Conservation (phyloP, 2,329 filamentous ascomycete species). For the Diaporthe ilicicola region DNA sequence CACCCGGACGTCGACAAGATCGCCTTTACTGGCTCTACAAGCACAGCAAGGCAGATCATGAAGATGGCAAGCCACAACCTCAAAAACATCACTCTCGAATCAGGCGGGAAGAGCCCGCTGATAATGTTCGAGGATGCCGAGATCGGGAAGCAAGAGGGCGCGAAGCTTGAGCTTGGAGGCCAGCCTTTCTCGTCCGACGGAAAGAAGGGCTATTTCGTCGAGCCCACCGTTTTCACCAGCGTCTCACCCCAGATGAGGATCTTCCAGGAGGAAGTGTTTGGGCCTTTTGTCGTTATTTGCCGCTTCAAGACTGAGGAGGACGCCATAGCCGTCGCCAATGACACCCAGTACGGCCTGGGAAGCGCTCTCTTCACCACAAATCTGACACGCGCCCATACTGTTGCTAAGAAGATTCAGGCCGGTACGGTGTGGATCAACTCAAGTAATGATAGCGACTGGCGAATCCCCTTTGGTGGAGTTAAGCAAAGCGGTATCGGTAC, state of each 20-base stretch:
- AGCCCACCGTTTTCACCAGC: conserved; percentile 15
- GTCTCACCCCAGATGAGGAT: background rate
- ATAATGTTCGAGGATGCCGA: conserved; percentile 54
- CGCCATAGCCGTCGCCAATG: conserved; percentile 19
- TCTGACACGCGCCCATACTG: conserved; percentile 53
- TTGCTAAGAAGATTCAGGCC: conserved; percentile 63
- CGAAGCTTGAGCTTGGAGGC: too few relatives aligned
- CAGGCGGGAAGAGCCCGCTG: conserved; percentile 54
- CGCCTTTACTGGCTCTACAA: conserved; percentile 65
- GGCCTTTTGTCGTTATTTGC: conserved; percentile 6
- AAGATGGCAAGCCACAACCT: conserved; percentile 51
- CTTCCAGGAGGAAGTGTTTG: conserved; percentile 21
- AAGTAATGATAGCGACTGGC: conserved; percentile 54
- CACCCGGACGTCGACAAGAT: conserved; percentile 65
- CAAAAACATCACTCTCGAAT: conserved; percentile 51
- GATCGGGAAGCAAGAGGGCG: too few relatives aligned
- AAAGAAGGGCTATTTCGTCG: conserved; percentile 8
- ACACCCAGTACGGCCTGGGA: conserved; percentile 36
- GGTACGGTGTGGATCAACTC: conserved; percentile 60
- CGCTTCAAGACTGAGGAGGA: conserved; percentile 24
- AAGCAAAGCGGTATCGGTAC: conserved; percentile 48
- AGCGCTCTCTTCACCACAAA: conserved; percentile 66
- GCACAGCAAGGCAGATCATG: conserved; percentile 43
- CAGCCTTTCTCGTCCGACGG: too few relatives aligned
- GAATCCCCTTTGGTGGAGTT: conserved; percentile 57